Evolutionary conservation across 352 stramenopile genomes (phyloP), one percentile per base, ranked within the genome.

Genomic region (Peronospora farinosa): DNA sequence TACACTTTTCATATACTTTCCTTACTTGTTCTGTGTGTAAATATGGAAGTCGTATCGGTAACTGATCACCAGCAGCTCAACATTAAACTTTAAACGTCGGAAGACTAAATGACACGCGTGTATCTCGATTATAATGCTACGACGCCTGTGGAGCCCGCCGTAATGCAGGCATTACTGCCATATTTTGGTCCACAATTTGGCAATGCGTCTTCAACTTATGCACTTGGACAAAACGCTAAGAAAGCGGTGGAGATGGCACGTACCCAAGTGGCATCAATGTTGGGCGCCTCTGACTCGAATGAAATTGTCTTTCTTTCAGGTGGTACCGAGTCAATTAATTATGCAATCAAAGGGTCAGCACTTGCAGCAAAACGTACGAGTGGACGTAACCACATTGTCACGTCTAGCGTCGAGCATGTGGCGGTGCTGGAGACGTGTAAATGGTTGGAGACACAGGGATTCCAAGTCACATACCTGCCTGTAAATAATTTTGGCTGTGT

Each of bases 61-160:
- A n/a, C n/a, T n/a, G n/a, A n/a, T n/a, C n/a, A n/a, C n/a, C n/a
- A n/a, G n/a, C n/a, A n/a, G n/a, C n/a, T n/a, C n/a, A n/a, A n/a
- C n/a, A n/a, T n/a, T n/a, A n/a, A n/a, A n/a, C n/a, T n/a, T n/a
- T n/a, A n/a, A n/a, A n/a, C n/a, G n/a, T n/a, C n/a, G 19, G 19
- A 32, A 32, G 27, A 32, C 13, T 7, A 27, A 27, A 68, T 68
- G 63, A 55, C 48, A 17, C 49, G 54, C 36, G 67, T 98, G 51
- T 98, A 98, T 45, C 72, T 98, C 35, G 96, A 99, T 72, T 98
- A 97, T 80, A 99, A 99, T 72, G 96, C 91, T 13, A 98, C 96
- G 2, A 98, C 96, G 39, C 95, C 96, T 17, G 79, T 98, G 23
- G 92, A 97, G 47, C 72, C 64, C 3, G 51, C 69, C 31, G 83